Conservation (phyloP, 495 filamentous ascomycete species). For the Penicillium soppii region DNA sequence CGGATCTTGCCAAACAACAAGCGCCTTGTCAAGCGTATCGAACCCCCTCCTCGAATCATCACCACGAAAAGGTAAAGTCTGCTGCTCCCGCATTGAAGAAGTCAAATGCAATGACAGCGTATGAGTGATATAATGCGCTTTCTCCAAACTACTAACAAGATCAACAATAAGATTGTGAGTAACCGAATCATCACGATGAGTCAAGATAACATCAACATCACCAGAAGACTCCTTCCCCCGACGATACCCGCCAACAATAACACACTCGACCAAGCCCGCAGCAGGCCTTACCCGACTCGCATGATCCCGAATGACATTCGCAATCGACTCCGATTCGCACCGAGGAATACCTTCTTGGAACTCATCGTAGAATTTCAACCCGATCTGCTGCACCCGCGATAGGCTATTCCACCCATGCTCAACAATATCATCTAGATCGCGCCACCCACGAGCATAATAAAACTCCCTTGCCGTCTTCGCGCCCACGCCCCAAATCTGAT, state of each 20-base stretch:
- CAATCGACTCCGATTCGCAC: constrained; percentile 71
- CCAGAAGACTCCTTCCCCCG: constrained; percentile 72
- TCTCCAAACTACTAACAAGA: constrained; percentile 69
- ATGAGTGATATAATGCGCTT: constrained; percentile 72
- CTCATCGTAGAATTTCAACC: constrained; percentile 93
- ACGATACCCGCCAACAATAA: constrained; percentile 82
- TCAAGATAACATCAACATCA: constrained; percentile 85
- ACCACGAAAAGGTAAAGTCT: constrained; percentile 56
- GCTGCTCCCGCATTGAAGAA: constrained; percentile 68
- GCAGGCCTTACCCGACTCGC: constrained; percentile 51
- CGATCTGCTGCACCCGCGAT: constrained; percentile 84
- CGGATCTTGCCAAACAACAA: constrained; percentile 90
- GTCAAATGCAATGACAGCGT: constrained; percentile 67
- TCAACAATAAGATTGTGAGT: constrained; percentile 66
- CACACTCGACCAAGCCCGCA: constrained; percentile 54
- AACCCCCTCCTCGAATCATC: constrained; percentile 47
- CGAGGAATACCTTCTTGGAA: constrained; percentile 71
- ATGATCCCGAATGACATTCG: constrained; percentile 56
- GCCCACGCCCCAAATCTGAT: constrained; percentile 88
- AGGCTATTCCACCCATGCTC: constrained; percentile 77
- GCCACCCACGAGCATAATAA: constrained; percentile 74
- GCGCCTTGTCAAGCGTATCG: constrained; percentile 85
- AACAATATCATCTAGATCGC: constrained; percentile 77
- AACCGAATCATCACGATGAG: constrained; percentile 66
- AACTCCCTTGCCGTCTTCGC: constrained; percentile 80